Base-by-base conservation (phyloP, 208 protist species). In the Novymonas esmeraldas region DNA sequence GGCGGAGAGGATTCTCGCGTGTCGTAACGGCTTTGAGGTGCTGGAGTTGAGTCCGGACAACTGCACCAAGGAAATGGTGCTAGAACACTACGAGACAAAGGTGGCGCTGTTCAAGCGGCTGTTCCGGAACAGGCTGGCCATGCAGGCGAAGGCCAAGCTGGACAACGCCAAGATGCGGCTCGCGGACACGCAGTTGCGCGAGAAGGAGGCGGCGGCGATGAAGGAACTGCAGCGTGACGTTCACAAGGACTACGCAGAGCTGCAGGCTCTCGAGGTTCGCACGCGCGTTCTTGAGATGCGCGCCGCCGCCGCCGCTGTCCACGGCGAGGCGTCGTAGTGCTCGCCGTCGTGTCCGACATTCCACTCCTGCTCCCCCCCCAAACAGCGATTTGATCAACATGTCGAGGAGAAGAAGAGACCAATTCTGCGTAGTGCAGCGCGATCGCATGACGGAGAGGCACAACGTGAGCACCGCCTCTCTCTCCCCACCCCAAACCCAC, bases 101-200 rank as follows among this genome's bases (percentile, higher is more conserved):
- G 77, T 74, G 13, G 59, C 60, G 1, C 66, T 85, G n/a, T 82
- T 96, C 52, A 81, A 81, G 49, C 73, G 78, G 14, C 65, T 87
- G 16, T 89, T 94, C 64, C 78, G 87, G n/a, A 89, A 94, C 73
- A 84, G 84, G 44, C 44, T 81, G 14, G 91, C 85, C 14, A 86
- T 90, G 77, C 82, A 90, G 54, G 91, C 89, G 5, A 93, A 92
- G 48, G 76, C 82, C 7, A 77, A 79, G 46, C 72, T 96, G 2
- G 89, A 92, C 52, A 77, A 86, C 58, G 88, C 91, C 0, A 94
- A 94, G 63, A 85, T 90, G 71, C 64, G 81, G 14, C 67, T 96
- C 18, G 64, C 81, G 9, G 88, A 96, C 80, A 72, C 87, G 3
- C 75, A 55, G 33, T 65, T 94, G 49, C 78, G 78, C 4, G 73